Conservation (phyloP, 139 green algal genomes). For the Medakamo hakoo region DNA sequence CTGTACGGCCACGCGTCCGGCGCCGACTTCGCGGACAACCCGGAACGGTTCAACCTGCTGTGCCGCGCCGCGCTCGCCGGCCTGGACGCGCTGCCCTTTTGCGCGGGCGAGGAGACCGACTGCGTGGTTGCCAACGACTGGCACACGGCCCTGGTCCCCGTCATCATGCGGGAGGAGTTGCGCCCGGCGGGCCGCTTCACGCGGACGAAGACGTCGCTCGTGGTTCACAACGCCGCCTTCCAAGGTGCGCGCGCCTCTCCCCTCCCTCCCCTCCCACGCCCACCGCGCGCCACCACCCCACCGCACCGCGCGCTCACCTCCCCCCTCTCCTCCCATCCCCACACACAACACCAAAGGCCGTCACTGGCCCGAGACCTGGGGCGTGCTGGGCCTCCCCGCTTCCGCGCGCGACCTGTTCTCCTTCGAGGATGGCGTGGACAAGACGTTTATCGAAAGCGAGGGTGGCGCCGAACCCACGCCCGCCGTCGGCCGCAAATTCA, state of each 20-base stretch:
- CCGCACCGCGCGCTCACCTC: no score
- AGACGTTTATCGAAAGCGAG: conserved; percentile 47
- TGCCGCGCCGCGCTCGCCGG: conserved; percentile 72
- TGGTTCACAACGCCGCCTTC: conserved; percentile 97
- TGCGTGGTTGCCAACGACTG: conserved; percentile 92
- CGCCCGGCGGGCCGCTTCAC: conserved; percentile 58
- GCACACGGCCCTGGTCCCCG: conserved; percentile 62
- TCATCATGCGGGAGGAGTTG: conserved; percentile 79
- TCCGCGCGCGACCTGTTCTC: conserved; percentile 34
- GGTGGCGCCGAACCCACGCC: neutral
- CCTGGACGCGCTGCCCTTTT: conserved; percentile 57
- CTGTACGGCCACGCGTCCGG: conserved; percentile 84
- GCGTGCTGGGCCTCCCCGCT: conserved; percentile 53
- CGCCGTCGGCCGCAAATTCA: conserved; percentile 24
- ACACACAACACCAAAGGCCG: no score
- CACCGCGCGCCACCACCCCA: neutral
- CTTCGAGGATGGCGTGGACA: conserved; percentile 74
- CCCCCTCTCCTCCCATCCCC: no score
- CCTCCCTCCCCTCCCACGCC: neutral
- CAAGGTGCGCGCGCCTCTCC: conserved; percentile 8
- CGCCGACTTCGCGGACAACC: conserved; percentile 90
- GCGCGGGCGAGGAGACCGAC: conserved; percentile 65
- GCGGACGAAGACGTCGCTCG: conserved; percentile 62
- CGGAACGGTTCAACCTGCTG: conserved; percentile 91
- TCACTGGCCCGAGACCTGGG: conserved; percentile 73